phyloP scores from a whole-genome alignment of 306 rosid genomes.

The Trichosanthes cucumerina region DNA sequence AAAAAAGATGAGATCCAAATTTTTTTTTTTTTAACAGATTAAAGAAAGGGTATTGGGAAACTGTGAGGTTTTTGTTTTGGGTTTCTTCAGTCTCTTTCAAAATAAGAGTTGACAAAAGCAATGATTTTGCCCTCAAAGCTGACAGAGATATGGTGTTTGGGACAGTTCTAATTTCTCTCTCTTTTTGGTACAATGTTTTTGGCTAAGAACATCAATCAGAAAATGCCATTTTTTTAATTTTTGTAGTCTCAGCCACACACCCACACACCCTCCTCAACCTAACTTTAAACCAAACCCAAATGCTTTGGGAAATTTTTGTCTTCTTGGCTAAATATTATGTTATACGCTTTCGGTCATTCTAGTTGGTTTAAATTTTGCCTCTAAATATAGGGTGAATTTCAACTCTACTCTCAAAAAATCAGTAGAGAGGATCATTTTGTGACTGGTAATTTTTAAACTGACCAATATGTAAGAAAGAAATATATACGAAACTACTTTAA shows the following conservation, averaged over 20 bases:
- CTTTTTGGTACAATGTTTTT: neutral
- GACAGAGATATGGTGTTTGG: slow-evolving; percentile 9
- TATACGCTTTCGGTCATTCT: no score
- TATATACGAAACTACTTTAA: no score
- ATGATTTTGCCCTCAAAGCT: slow-evolving; percentile 8
- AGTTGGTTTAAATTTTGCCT: no score
- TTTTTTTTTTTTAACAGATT: neutral
- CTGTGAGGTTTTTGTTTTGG: neutral
- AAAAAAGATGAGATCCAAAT: neutral
- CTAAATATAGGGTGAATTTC: no score
- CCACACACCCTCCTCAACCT: no score
- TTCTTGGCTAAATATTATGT: no score
- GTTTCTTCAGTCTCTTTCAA: slow-evolving; percentile 7
- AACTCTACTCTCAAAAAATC: no score
- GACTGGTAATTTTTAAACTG: no score
- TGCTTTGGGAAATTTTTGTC: neutral
- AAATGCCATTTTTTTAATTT: neutral
- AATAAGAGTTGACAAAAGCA: neutral
- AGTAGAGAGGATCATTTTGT: no score
- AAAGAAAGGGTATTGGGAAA: neutral
- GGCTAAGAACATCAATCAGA: neutral
- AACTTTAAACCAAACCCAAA: no score
- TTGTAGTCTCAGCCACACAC: no score
- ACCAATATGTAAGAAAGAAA: no score
- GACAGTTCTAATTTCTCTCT: neutral